Evolutionary conservation across 2,329 filamentous ascomycete genomes (phyloP).

Genomic region (Emydomyces testavorans): DNA sequence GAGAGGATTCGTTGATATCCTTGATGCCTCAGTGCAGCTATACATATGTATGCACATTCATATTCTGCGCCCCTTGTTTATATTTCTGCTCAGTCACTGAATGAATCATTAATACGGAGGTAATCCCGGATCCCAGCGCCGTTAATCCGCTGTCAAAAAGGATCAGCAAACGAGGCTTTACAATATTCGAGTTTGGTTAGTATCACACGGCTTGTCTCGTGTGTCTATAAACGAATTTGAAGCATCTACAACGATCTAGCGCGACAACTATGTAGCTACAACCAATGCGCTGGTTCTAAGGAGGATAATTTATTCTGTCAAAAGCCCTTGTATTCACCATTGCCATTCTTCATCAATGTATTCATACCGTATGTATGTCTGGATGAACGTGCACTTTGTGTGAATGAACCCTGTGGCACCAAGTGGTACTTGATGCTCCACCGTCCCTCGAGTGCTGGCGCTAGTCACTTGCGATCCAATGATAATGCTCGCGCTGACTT

Average conservation of each 20-base stretch:
- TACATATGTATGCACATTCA: too few relatives aligned
- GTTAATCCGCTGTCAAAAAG: constrained; percentile 2
- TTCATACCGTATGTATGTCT: not conserved
- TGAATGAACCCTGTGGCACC: constrained; percentile 4
- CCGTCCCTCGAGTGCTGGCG: constrained; percentile 5
- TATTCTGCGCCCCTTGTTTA: too few relatives aligned
- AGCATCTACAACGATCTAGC: too few relatives aligned
- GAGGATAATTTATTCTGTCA: too few relatives aligned
- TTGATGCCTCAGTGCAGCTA: too few relatives aligned
- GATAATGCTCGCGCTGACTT: constrained; percentile 2
- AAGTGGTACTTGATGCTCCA: constrained; percentile 11
- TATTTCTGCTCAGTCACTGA: not conserved
- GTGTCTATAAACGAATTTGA: too few relatives aligned
- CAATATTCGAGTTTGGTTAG: too few relatives aligned
- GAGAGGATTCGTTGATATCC: too few relatives aligned
- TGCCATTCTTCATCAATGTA: not conserved
- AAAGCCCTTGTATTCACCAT: not conserved
- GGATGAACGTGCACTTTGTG: constrained; percentile 10
- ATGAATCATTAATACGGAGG: not conserved
- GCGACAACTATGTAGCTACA: too few relatives aligned
- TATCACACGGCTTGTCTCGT: too few relatives aligned
- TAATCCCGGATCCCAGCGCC: not conserved
- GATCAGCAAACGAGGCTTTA: too few relatives aligned
- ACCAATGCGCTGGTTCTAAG: not conserved
- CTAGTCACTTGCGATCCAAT: constrained; percentile 13